Conservation (phyloP, 805 yeast genomes). For the Komagataella phaffii region DNA sequence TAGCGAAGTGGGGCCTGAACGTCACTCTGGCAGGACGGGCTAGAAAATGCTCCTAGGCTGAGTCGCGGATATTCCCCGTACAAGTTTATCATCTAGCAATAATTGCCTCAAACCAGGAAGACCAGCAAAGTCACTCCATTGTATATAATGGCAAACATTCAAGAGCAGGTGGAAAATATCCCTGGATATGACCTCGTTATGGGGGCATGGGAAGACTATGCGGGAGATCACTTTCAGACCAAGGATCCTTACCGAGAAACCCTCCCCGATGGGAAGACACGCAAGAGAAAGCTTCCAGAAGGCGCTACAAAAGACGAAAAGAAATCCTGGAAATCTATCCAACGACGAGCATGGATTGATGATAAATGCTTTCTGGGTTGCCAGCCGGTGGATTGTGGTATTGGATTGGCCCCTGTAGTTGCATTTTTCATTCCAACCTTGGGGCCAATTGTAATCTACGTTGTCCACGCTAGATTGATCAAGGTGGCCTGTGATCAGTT, state of each 20-base stretch:
- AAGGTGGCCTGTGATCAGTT: constrained; percentile 43
- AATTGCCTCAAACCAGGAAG: not conserved
- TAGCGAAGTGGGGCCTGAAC: not conserved
- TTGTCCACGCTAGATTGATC: constrained; percentile 58
- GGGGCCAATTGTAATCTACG: constrained; percentile 80
- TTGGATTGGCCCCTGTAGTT: constrained; percentile 68
- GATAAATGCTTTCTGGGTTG: constrained; percentile 78
- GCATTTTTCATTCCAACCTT: constrained; percentile 56
- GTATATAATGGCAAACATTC: not conserved
- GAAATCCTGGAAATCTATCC: constrained; percentile 61
- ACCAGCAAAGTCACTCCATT: not conserved
- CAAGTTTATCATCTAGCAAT: not conserved
- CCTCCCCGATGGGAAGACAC: constrained; percentile 33
- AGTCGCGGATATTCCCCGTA: not conserved
- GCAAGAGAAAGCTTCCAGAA: constrained; percentile 46
- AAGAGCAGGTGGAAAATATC: constrained; percentile 25
- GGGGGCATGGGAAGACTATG: constrained; percentile 52
- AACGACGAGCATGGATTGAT: constrained; percentile 72
- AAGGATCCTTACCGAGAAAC: constrained; percentile 54
- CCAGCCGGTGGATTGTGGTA: constrained; percentile 58
- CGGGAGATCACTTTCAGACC: constrained; percentile 49
- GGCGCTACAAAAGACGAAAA: constrained; percentile 45
- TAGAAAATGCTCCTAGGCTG: not conserved
- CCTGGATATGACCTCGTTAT: constrained; percentile 47
- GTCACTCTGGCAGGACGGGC: too few species aligned